Conservation (phyloP, 1,284 basidiomycete genomes). For the Malassezia slooffiae region DNA sequence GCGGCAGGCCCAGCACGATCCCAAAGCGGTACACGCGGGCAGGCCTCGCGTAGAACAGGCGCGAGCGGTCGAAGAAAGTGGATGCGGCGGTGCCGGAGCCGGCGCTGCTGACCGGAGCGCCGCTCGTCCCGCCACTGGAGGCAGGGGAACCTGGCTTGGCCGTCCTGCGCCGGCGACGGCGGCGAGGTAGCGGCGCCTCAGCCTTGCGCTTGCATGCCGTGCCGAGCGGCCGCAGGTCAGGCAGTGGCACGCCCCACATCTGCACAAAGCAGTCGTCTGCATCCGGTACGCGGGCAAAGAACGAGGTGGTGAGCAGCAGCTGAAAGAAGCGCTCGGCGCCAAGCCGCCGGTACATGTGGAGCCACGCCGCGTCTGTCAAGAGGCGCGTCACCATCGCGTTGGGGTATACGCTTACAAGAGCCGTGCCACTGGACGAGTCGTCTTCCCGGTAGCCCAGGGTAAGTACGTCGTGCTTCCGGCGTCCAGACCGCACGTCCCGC, state of each 20-base stretch:
- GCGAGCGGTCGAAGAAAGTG: background rate
- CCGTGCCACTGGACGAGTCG: too few relatives aligned
- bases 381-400: constrained; percentile 65
- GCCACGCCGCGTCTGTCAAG: constrained; percentile 57
- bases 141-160: too few relatives aligned
- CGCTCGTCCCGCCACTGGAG: background rate
- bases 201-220: too few relatives aligned
- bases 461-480: constrained; percentile 52
- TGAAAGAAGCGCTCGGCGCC: constrained; percentile 63
- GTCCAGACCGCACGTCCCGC: too few relatives aligned
- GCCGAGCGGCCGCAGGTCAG: constrained; percentile 51
- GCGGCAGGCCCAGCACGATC: constrained; percentile 4
- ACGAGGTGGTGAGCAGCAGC: constrained; percentile 59
- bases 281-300: constrained; percentile 59
- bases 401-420: constrained; percentile 56
- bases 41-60: background rate
- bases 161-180: too few relatives aligned
- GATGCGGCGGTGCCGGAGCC: background rate
- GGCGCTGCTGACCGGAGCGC: background rate
- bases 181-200: too few relatives aligned
- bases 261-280: constrained; percentile 67
- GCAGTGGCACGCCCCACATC: constrained; percentile 60
- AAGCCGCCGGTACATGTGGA: constrained; percentile 56
- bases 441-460: constrained; percentile 56
- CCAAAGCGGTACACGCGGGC: background rate